Conservation (phyloP, 345 rosid species). For the Brassica carinata region DNA sequence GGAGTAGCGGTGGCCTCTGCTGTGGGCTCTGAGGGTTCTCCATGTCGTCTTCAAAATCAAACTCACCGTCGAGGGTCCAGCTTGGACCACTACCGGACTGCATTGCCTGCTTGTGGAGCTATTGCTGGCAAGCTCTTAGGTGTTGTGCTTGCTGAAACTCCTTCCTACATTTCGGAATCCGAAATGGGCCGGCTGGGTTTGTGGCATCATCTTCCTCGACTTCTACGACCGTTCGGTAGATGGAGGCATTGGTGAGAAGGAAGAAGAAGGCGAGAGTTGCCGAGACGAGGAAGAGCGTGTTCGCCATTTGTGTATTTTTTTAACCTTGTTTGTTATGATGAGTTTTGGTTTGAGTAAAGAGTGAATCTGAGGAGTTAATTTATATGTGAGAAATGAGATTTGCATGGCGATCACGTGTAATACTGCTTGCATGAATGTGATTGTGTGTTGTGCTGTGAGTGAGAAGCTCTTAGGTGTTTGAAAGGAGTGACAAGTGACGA, state of each 20-base stretch:
- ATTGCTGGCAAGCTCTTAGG: conserved; percentile 21
- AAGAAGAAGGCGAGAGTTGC: conserved; percentile 32
- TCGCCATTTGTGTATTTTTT: conserved; percentile 26
- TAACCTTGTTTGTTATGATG: not conserved
- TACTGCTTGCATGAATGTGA: not conserved
- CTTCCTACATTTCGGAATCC: not conserved
- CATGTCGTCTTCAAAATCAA: not conserved
- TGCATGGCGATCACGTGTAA: conserved; percentile 35
- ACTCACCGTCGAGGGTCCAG: conserved; percentile 12
- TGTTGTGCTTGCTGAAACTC: conserved; percentile 30
- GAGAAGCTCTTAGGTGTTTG: not conserved
- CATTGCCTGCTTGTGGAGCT: not conserved
- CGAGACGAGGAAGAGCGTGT: conserved; percentile 15
- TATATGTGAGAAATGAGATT: not conserved
- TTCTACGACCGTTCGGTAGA: conserved; percentile 40
- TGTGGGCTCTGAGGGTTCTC: not conserved
- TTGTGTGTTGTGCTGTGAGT: not conserved
- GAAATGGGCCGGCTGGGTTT: conserved; percentile 5
- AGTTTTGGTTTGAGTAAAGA: not conserved
- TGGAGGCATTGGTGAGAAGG: conserved; percentile 42
- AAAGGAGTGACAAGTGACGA: not conserved
- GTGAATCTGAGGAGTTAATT: not conserved
- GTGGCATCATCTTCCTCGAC: conserved; percentile 24
- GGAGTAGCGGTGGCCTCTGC: not conserved
- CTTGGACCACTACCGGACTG: not conserved